A percentile compares a stretch with the other conserved stretches of the same genome.
These are phyloP conservation scores for Xylaria nigripes DNA, from an alignment of 495 filamentous ascomycete genomes.

Conservation along the genomic window DNA sequence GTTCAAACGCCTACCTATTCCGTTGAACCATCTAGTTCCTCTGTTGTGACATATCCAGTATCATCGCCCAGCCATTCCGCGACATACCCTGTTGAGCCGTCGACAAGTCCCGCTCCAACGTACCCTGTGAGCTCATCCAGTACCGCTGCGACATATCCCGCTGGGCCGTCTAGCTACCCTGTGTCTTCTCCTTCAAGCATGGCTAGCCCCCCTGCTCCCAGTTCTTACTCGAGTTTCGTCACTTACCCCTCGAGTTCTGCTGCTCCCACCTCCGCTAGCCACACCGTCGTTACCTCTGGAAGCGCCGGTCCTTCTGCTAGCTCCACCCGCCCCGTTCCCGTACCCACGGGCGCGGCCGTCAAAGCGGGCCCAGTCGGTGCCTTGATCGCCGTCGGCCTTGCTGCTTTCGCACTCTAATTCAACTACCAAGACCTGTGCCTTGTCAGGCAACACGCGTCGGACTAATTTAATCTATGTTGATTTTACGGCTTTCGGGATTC, in stretches of 20 bases:
- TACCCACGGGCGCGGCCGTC: slow-evolving; percentile 26
- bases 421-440: background rate
- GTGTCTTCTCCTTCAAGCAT: slow-evolving; percentile 7
- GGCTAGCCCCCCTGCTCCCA: slow-evolving; percentile 14
- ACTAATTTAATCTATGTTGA: no score
- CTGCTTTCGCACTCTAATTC: slow-evolving; percentile 25
- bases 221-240: slow-evolving; percentile 15
- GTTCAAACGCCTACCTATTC: slow-evolving; percentile 17
- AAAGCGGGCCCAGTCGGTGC: slow-evolving; percentile 24
- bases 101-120: background rate
- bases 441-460: no score
- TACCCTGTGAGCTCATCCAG: background rate
- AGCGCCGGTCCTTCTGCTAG: slow-evolving; percentile 6
- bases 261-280: background rate
- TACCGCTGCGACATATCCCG: slow-evolving; percentile 10
- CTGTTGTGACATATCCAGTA: background rate
- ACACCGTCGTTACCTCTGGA: no score
- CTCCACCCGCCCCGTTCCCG: slow-evolving; percentile 6
- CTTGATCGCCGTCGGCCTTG: slow-evolving; percentile 25
- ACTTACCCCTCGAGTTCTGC: slow-evolving; percentile 4
- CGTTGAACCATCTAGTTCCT: background rate
- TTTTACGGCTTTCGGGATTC: no score
- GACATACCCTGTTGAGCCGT: background rate
- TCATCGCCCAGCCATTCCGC: no score
- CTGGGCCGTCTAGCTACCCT: slow-evolving; percentile 3